Conservation (phyloP, 345 rosid species). For the Microcos paniculata region DNA sequence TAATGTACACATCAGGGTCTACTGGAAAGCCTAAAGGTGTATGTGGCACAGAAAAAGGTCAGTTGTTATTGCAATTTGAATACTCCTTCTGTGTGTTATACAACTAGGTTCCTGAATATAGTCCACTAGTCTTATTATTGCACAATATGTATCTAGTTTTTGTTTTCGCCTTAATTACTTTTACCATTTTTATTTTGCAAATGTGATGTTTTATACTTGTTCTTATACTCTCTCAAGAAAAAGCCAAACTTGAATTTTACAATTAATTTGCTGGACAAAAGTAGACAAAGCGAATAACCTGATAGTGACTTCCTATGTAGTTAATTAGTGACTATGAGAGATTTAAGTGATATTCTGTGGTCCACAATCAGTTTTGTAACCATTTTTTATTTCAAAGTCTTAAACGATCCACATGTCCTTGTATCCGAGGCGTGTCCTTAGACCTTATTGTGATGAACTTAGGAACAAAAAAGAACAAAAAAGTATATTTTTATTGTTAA, state of each 20-base stretch:
- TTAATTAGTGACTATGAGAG: background rate
- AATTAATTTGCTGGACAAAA: background rate
- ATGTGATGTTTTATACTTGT: background rate
- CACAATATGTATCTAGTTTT: background rate
- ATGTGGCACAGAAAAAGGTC: constrained; percentile 90
- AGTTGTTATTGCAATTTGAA: constrained; percentile 8
- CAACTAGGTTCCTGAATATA: background rate
- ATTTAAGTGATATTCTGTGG: background rate
- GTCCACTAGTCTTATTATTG: background rate
- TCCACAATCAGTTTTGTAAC: background rate
- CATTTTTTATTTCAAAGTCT: background rate
- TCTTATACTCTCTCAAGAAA: background rate
- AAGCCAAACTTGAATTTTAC: background rate
- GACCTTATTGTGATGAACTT: background rate
- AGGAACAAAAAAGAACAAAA: background rate
- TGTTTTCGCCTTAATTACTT: background rate
- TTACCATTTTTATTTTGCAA: background rate
- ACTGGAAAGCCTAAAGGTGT: constrained; percentile 92
- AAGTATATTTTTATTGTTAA: background rate
- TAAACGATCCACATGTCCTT: background rate
- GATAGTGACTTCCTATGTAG: background rate
- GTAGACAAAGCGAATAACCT: background rate
- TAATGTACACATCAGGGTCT: constrained; percentile 94
- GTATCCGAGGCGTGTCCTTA: background rate
- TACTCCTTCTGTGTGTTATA: background rate